Base-by-base conservation (phyloP, 768 basidiomycete species). In the Boletus eberwhitei region DNA sequence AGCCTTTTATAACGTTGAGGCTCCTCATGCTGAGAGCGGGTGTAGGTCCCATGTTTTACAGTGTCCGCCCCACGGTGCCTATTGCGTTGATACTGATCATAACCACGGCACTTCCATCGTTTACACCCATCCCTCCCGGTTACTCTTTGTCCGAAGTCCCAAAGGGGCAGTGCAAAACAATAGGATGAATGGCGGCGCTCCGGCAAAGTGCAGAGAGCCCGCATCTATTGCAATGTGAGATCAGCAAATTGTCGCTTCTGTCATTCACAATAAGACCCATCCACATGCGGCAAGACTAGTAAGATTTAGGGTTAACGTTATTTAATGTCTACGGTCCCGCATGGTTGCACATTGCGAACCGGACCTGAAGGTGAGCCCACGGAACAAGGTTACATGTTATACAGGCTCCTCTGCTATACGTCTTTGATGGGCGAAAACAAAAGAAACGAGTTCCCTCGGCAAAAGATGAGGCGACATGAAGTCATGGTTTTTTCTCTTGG, bases 271-370 rank as follows among this genome's bases (percentile, higher is more conserved):
- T 67, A 59, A 57, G 26, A 31, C 24, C 5, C 32, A 8, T 43
- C 66, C 59, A 52, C 54, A 67, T 61, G 3, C 2, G 46, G 66
- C 22, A 67, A 59, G 51, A 54, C 26, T 59, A 66, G 59, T 64
- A 24, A 32, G 9, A 24, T 55, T 63, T 38, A 9, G 21, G 3
- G 16, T 37, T 4, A 38, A 44, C 11, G 31, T 32, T 26, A 26
- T 26, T 26, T 9, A 32, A 32, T 11, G 3, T 32, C 31, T 12
- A 12, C 11, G 41, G 34, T 31, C 12, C 44, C 21, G 16, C 24
- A 4, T n/a, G 17, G 1, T 1, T 17, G 11, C 17, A 51, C n/a
- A 5, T n/a, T 19, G 24, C 26, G 41, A 31, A 40, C 46, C 21
- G 36, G 44, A 5, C 12, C 26, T 14, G 34, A 38, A 12, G 37